Conservation (phyloP, 108 stramenopile species). For the Discostella pseudostelligera region DNA sequence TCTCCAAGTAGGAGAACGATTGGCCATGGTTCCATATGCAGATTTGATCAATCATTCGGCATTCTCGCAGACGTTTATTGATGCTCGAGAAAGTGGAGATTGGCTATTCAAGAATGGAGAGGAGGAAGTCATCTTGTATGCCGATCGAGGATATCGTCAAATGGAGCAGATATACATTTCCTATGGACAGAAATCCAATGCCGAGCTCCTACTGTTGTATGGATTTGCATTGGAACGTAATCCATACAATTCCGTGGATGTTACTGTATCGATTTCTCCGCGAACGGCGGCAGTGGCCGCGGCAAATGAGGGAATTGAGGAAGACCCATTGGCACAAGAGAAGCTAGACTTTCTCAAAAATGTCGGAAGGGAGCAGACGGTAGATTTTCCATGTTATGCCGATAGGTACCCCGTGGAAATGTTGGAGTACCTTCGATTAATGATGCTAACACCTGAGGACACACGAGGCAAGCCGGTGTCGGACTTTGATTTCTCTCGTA, state of each 20-base stretch:
- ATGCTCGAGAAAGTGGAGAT: constrained; percentile 77
- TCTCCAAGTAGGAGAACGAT: constrained; percentile 73
- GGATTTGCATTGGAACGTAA: constrained; percentile 95
- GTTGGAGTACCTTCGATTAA: constrained; percentile 92
- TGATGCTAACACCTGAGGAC: constrained; percentile 93
- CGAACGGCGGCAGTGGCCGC: constrained; percentile 63
- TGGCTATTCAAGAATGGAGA: constrained; percentile 86
- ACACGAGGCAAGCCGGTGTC: constrained; percentile 69
- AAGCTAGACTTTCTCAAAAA: constrained; percentile 79
- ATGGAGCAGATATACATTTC: constrained; percentile 95
- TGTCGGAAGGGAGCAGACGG: constrained; percentile 77
- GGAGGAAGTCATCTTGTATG: constrained; percentile 94
- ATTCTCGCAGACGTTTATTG: constrained; percentile 83
- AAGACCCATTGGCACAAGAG: constrained; percentile 82
- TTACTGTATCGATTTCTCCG: constrained; percentile 83
- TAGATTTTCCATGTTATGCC: constrained; percentile 92
- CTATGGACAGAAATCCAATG: constrained; percentile 95
- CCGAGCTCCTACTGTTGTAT: constrained; percentile 90
- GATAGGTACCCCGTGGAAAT: constrained; percentile 95
- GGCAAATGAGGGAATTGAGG: constrained; percentile 33
- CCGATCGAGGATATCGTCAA: constrained; percentile 89
- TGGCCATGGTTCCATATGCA: constrained; percentile 94
- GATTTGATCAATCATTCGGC: constrained; percentile 97
- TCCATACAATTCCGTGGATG: constrained; percentile 95
- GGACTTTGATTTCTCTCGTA: constrained; percentile 82